Percentiles rank a stretch among this genome's conserved stretches.
These are phyloP conservation scores for Ogataea henricii DNA, from an alignment of 805 yeast genomes.

Conservation along the genomic window DNA sequence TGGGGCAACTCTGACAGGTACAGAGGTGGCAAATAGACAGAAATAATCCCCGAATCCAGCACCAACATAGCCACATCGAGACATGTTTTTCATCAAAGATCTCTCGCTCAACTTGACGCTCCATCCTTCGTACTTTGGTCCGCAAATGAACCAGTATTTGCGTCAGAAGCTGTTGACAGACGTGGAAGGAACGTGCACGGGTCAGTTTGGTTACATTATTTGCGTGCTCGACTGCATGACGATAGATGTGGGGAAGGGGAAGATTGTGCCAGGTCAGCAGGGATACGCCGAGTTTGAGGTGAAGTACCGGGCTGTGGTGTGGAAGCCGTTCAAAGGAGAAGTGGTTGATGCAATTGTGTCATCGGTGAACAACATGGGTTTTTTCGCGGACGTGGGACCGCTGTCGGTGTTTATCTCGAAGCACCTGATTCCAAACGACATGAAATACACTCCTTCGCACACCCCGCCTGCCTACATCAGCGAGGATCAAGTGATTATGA, in stretches of 20 bases:
- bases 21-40: background rate
- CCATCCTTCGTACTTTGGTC: constrained; percentile 97
- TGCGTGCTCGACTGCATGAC: constrained; percentile 94
- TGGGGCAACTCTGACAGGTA: constrained; percentile 3
- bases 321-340: constrained; percentile 98
- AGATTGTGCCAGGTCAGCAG: constrained; percentile 77
- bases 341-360: constrained; percentile 97
- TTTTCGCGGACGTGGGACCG: constrained; percentile 98
- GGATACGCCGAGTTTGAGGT: constrained; percentile 98
- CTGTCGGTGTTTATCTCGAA: constrained; percentile 91
- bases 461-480: constrained; percentile 98
- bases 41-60: background rate
- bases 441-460: constrained; percentile 91
- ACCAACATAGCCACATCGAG: background rate
- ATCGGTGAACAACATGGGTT: constrained; percentile 91
- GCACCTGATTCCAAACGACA: constrained; percentile 91
- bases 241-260: constrained; percentile 93
- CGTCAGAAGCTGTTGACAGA: constrained; percentile 89
- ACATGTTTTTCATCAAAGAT: constrained; percentile 62
- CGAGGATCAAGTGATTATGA: constrained; percentile 92
- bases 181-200: constrained; percentile 98
- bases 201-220: constrained; percentile 96
- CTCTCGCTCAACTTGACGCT: constrained; percentile 87
- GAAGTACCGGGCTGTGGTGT: constrained; percentile 92
- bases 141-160: constrained; percentile 93